phyloP scores from a whole-genome alignment of 306 rosid species.

The Cicer bijugum region DNA sequence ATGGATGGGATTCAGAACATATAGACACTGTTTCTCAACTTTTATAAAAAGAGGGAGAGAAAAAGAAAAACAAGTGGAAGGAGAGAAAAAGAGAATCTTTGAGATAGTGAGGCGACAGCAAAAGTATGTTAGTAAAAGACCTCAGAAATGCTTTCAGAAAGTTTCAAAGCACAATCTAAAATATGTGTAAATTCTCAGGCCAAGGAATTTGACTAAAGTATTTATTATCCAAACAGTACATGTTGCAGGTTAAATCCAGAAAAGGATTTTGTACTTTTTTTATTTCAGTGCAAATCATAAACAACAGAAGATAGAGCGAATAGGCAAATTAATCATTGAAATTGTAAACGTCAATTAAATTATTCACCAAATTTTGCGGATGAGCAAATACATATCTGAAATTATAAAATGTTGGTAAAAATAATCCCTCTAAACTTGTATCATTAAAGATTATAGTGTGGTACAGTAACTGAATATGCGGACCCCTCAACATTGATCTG shows the following conservation, averaged over 20 bases:
- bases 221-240: slow-evolving; percentile 9
- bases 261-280: slow-evolving; percentile 13
- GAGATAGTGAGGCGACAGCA: slow-evolving; percentile 39
- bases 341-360: too few relatives aligned
- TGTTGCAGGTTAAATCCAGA: slow-evolving; percentile 20
- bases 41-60: slow-evolving; percentile 36
- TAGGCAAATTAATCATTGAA: too few relatives aligned
- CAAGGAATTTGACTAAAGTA: slow-evolving; percentile 32
- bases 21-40: slow-evolving; percentile 36
- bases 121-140: slow-evolving; percentile 35
- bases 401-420: too few relatives aligned
- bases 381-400: too few relatives aligned
- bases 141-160: slow-evolving; percentile 38
- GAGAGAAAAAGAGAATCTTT: slow-evolving; percentile 33
- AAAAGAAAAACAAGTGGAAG: slow-evolving; percentile 10
- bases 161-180: slow-evolving; percentile 31
- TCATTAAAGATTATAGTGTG: too few relatives aligned
- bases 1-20: slow-evolving; percentile 35
- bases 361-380: too few relatives aligned
- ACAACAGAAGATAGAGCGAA: not conserved
- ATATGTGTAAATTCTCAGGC: slow-evolving; percentile 10
- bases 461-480: too few relatives aligned
- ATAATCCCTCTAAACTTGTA: too few relatives aligned
- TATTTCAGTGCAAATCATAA: slow-evolving; percentile 24
- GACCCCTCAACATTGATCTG: too few relatives aligned